Base-by-base conservation (phyloP, 306 rosid species). In the Dalbergia cochinchinensis region DNA sequence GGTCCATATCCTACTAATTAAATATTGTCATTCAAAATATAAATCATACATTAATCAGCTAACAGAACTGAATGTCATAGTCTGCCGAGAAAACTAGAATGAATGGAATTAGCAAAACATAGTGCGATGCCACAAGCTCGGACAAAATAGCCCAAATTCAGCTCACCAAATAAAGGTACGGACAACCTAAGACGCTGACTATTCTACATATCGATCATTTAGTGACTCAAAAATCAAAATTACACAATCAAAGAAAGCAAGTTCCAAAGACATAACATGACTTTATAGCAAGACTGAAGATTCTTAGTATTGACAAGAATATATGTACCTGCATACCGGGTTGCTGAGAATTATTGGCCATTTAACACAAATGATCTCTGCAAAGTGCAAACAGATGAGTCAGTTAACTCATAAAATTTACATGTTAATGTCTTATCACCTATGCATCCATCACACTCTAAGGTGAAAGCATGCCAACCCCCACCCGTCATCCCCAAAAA, bases 301-400 rank as follows among this genome's bases (percentile, higher is more conserved):
- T 71, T 76, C 8, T 35, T 58, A 39, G 64, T 41, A 26, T 9
- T 53, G 83, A 62, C 53, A 44, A 70, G 58, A 69, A 71, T 71
- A 44, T 35, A 13, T 18, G 7, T 47, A 94, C 98, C 98, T 92
- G 98, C 78, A 89, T 87, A 64, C 83, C 66, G 8, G 97, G 78
- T 57, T 97, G 81, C 89, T 91, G 97, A 79, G 97, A 78, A 45
- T 89, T 87, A 85, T 82, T 87, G 7, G 91, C 94, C 97, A 92
- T 94, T 66, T 82, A 73, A 79, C 74, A 41, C 82, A 88, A 87
- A 86, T 50, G 74, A 69, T 45, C 63, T 70, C 88, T 78, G 80
- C 63, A 65, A 71, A 75, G 22, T 58, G 54, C 41, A 61, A 77
- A 72, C 10, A 65, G 80, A 76, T 50, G 65, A 14, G 64, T 26